Base-by-base conservation (phyloP, 148 eudicot genomes). In the Rhododendron ferrugineum region DNA sequence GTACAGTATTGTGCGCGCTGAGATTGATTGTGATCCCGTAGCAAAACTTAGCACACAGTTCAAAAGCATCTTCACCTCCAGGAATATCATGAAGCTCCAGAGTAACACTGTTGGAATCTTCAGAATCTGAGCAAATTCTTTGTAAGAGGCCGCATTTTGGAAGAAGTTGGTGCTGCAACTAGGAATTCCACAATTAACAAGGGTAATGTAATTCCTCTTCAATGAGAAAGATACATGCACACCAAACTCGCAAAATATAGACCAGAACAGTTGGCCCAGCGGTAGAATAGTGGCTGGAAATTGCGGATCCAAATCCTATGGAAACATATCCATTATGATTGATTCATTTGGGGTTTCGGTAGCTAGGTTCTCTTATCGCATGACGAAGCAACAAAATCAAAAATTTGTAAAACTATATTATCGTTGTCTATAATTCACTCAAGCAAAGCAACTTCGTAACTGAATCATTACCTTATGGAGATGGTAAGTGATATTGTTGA, bases 21-120 rank as follows among this genome's bases (percentile, higher is more conserved):
- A 93, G 87, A 85, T 90, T 89, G 79, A 91, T 87, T 14, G 90
- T 86, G 72, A 93, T 93, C 16, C 92, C 93, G 78, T 93, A 93
- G 87, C 95, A 93, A 58, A 89, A 93, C 86, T 91, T 93, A 26
- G 92, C 95, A 81, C 95, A 93, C 40, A 89, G 85, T 84, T 93
- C 95, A 40, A 93, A 93, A 36, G 91, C 91, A 37, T 89, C 93
- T 83, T 84, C 93, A 20, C 93, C 93, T 74, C 95, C 95, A 14
- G 95, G 95, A 47, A 93, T 86, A 47, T 93, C 92, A 81, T 91
- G 87, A 83, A 93, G 88, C 86, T 91, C 90, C 58, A 93, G 18
- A 23, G 81, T 64, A 11, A 81, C 18, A 22, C 64, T 87, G 28
- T 34, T 54, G 34, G 91, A 84, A 10, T 88, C 86, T 5, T 40